Percentiles rank a stretch among this genome's conserved stretches.
Evolutionary conservation across 2,329 filamentous ascomycete genomes (phyloP).

Genomic region (Microsporum audouinii): DNA sequence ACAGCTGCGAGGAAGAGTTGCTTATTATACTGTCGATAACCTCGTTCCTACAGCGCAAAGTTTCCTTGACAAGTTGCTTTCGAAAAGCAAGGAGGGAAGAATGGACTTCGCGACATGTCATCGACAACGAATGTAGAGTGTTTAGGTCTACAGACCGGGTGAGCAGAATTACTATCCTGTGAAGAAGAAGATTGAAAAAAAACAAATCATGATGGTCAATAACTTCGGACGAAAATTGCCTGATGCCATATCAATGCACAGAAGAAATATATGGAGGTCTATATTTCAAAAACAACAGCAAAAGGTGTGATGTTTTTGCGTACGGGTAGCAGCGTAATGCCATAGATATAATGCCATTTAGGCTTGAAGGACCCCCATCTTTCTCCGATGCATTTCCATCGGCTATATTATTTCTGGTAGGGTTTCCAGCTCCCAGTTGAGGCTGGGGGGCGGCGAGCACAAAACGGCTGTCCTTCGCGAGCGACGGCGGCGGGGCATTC

Average conservation of each 20-base stretch:
- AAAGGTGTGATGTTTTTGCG: slow-evolving; percentile 12
- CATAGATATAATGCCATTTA: slow-evolving; percentile 21
- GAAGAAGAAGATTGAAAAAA: slow-evolving; percentile 15
- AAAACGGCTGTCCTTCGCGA: background rate
- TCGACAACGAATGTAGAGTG: slow-evolving; percentile 69
- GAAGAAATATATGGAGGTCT: background rate
- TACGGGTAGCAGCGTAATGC: slow-evolving; percentile 41
- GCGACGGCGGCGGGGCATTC: background rate
- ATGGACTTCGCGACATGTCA: slow-evolving; percentile 69
- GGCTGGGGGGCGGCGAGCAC: background rate
- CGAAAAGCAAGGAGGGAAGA: slow-evolving; percentile 68
- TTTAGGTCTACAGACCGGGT: slow-evolving; percentile 74
- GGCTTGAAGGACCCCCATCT: slow-evolving; percentile 8
- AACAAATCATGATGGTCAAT: slow-evolving; percentile 7
- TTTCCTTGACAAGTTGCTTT: slow-evolving; percentile 58
- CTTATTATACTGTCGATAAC: slow-evolving; percentile 20
- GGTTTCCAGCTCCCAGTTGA: slow-evolving; percentile 19
- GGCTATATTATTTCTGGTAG: slow-evolving; percentile 15
- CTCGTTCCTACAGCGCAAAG: slow-evolving; percentile 72
- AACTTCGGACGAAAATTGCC: background rate
- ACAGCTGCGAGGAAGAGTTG: background rate
- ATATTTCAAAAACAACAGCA: background rate
- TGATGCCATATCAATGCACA: slow-evolving; percentile 1
- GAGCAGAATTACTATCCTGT: slow-evolving; percentile 65
- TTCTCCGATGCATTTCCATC: background rate